Conservation (phyloP, 1,284 basidiomycete species). For the Thecaphora thlaspeos region DNA sequence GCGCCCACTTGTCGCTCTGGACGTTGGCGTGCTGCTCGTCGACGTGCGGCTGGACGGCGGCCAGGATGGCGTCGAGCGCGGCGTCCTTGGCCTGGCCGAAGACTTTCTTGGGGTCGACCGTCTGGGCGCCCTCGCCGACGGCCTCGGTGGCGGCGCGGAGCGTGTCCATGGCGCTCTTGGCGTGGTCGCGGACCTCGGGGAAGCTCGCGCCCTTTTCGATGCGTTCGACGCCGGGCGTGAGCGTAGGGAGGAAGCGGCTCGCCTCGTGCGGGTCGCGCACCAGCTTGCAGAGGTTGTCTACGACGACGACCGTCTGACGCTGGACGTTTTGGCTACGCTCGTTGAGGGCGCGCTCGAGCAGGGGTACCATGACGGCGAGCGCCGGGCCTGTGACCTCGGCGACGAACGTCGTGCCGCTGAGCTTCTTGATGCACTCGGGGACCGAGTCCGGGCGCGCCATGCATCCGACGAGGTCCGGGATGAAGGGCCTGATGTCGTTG, state of each 20-base stretch:
- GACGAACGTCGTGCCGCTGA: conserved; percentile 92
- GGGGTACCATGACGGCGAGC: conserved; percentile 90
- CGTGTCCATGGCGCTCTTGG: conserved; percentile 53
- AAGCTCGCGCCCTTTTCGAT: conserved; percentile 90
- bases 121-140: conserved; percentile 32
- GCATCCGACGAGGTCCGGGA: conserved; percentile 76
- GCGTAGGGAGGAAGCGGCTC: conserved; percentile 79
- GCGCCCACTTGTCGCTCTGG: conserved; percentile 46
- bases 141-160: conserved; percentile 33
- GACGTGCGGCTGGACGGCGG: conserved; percentile 39
- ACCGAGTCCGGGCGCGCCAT: conserved; percentile 85
- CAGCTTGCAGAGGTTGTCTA: conserved; percentile 96
- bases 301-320: conserved; percentile 76
- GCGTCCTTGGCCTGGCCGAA: conserved; percentile 37
- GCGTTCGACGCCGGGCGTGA: conserved; percentile 87
- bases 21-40: conserved; percentile 39
- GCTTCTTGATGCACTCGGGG: conserved; percentile 88
- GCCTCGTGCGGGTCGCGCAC: conserved; percentile 89
- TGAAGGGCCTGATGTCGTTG: conserved; percentile 86
- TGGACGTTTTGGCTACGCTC: conserved; percentile 79
- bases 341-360: conserved; percentile 86
- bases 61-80: conserved; percentile 41
- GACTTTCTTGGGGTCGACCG: conserved; percentile 46
- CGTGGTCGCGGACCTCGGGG: conserved; percentile 71
- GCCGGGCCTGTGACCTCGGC: conserved; percentile 95